These are phyloP conservation scores for Andrographis paniculata DNA, from an alignment of 305 asterid genomes.

Conservation along the genomic window DNA sequence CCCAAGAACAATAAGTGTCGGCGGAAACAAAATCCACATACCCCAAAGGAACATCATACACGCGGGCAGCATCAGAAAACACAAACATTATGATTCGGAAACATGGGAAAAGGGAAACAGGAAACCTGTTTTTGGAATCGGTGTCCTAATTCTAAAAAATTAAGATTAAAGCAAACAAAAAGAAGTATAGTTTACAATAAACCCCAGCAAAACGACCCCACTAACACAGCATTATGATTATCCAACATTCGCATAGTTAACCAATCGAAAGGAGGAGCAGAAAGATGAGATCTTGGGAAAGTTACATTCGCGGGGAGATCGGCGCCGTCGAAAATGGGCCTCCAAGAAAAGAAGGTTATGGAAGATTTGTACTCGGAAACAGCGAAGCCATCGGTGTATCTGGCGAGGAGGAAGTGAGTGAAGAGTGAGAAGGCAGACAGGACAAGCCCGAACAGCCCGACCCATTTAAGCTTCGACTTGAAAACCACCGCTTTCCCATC, in stretches of 20 bases:
- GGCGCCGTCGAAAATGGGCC: slow-evolving; percentile 68
- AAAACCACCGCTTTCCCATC: slow-evolving; percentile 68
- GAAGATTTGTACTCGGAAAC: slow-evolving; percentile 77
- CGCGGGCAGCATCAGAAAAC: slow-evolving; percentile 7
- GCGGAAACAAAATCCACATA: slow-evolving; percentile 15
- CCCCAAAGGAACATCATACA: not conserved
- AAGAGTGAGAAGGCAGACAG: slow-evolving; percentile 73
- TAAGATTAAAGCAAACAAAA: slow-evolving; percentile 26
- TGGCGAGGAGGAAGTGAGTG: slow-evolving; percentile 81
- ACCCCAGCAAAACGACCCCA: slow-evolving; percentile 38
- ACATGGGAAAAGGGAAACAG: slow-evolving; percentile 15
- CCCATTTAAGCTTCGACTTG: slow-evolving; percentile 86
- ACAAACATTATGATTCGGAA: slow-evolving; percentile 21
- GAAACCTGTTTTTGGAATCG: slow-evolving; percentile 22
- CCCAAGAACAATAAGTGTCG: slow-evolving; percentile 8
- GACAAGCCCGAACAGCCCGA: slow-evolving; percentile 69
- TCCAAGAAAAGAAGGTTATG: slow-evolving; percentile 86
- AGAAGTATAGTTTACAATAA: slow-evolving; percentile 19
- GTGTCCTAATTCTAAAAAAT: slow-evolving; percentile 24
- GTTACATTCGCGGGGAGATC: slow-evolving; percentile 55
- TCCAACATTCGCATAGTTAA: not conserved
- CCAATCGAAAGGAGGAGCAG: not conserved
- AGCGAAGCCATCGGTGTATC: slow-evolving; percentile 55
- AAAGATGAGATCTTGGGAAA: slow-evolving; percentile 30
- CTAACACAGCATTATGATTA: slow-evolving; percentile 25